Evolutionary conservation across 176 grass and related monocot genomes (phyloP), one percentile per base, ranked within the genome.

Genomic region (Eleusine coracana): DNA sequence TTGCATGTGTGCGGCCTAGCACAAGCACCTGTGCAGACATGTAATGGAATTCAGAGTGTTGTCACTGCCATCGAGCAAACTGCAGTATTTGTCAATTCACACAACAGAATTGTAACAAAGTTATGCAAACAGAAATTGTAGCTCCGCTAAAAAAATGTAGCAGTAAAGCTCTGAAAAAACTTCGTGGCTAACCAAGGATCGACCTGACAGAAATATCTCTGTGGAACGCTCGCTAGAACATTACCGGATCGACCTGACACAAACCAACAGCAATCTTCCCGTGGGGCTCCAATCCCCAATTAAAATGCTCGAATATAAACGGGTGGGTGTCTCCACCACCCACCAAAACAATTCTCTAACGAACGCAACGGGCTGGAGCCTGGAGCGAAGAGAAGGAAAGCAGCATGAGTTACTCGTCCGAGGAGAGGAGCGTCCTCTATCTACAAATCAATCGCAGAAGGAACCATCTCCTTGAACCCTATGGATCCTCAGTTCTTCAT

Each of bases 11-110:
- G 0, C 11, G 10, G 39, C 45, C 73, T 71, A 38, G 36, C 39
- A 63, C 46, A 46, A 54, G 20, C 54, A 77, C n/a, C 88, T 86
- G 38, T n/a, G 28, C 58, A 49, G 17, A 76, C 8, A 89, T 39
- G 78, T 9, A 71, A 59, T 29, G 4, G 46, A 58, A 71, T 25
- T 81, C 39, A 73, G 27, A 70, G 36, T 13, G 50, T 28, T 41
- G 65, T 28, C 46, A 51, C 20, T 23, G 18, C 25, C 13, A 68
- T 15, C 4, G n/a, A 3, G 58, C 58, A 61, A 1, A 58, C 55
- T 37, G 2, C 29, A 25, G 42, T 7, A 14, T 49, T 27, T 27
- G 69, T 45, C n/a, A 48, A 46, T 14, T 16, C 3, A 48, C 8
- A 8, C 58, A 18, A 37, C 17, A 38, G 20, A 8, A 20, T 20